Evolutionary conservation across 2,329 filamentous ascomycete genomes (phyloP), one percentile per base, ranked within the genome.

Genomic region (Aspergillus japonicus): DNA sequence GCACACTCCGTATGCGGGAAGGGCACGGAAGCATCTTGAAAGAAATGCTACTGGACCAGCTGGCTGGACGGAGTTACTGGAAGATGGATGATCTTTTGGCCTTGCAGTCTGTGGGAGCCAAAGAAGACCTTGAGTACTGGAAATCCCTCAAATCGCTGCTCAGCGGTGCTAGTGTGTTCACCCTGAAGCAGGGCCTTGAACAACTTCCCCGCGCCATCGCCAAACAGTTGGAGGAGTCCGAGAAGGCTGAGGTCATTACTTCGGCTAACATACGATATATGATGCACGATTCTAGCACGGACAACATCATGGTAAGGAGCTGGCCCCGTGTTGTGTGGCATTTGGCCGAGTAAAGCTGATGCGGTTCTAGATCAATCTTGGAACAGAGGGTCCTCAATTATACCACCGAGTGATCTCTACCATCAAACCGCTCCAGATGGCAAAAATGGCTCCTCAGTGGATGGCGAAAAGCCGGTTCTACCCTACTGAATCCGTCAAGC

Each of bases 191-290:
- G n/a, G 91, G 91, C n/a, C 82, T 93, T 70, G 77, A 83, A 53
- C 81, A 85, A 47, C 77, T 94, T 60, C 79, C 84, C 1, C 74
- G 82, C 33, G 81, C 81, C 1, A 71, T 93, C 57, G 80, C 76
- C 52, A 68, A 74, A 26, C 80, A 79, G 3, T 73, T 93, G 56
- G 70, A 72, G 54, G 66, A 71, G 23, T 83, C 81, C 57, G 68
- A 73, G 1, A 91, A 90, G 57, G 87, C 92, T 10, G 78, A 80
- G 7, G 80, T 93, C 61, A 81, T 81, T 65, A 78, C 77, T 5
- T 74, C 76, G 19, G 73, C 80, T 1, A 74, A 78, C 6, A 80
- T 91, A 26, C 78, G 73, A 3, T 71, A 76, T 1, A 65, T 91
- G 8, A 50, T 68, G 24, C 64, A 75, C 14, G 68, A 69, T 24